phyloP scores from a whole-genome alignment of 495 filamentous ascomycete genomes.

The Penicillium argentinense region DNA sequence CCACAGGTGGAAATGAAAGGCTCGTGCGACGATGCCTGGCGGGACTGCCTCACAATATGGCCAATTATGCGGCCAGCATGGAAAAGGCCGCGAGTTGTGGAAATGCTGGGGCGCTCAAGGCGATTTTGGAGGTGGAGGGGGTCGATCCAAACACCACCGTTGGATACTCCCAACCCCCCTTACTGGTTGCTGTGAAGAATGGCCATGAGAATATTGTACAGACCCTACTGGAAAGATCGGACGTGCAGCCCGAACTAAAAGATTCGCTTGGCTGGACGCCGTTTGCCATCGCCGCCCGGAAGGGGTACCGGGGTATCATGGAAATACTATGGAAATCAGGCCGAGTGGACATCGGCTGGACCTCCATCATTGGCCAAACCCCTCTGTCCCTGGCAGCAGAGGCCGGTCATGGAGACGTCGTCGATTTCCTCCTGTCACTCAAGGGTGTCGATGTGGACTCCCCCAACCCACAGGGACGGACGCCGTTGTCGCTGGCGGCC shows the following conservation, averaged over 20 bases:
- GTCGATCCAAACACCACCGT: not conserved
- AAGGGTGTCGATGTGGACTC: not conserved
- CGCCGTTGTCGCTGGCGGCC: not conserved
- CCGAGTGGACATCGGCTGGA: not conserved
- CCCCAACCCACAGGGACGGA: not conserved
- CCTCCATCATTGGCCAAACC: not conserved
- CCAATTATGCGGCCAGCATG: not conserved
- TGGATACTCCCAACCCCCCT: not conserved
- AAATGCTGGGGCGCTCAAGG: not conserved
- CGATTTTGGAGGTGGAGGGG: not conserved
- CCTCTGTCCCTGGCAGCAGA: not conserved
- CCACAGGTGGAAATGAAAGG: not conserved
- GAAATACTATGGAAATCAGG: not conserved
- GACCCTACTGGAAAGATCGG: not conserved
- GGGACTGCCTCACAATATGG: not conserved
- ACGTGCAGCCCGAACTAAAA: not conserved
- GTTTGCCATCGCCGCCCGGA: not conserved
- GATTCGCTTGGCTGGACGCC: not conserved
- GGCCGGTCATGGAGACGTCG: not conserved
- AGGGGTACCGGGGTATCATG: not conserved
- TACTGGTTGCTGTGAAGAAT: not conserved
- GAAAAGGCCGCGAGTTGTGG: not conserved
- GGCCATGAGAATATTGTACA: not conserved
- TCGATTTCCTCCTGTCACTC: not conserved
- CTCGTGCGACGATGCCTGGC: not conserved